Evolutionary conservation across 306 rosid species (phyloP).

Genomic region (Castanopsis chinensis): DNA sequence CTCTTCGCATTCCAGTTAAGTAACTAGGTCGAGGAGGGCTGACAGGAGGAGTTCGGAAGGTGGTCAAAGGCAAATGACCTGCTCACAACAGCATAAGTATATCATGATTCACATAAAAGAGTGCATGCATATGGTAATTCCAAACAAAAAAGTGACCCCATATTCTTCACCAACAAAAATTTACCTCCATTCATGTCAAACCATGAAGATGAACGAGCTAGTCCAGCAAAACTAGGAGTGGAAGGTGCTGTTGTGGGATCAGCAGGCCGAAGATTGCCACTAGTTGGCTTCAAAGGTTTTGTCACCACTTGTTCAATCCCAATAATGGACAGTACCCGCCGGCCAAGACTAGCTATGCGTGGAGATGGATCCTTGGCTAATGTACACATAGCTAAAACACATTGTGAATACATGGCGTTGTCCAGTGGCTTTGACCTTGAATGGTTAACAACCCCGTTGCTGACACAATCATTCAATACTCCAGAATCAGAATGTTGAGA

Average conservation of each 20-base stretch:
- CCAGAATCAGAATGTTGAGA: conserved; percentile 98
- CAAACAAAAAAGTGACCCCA: not conserved
- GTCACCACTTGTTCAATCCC: conserved; percentile 95
- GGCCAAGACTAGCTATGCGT: conserved; percentile 87
- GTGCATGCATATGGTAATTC: not conserved
- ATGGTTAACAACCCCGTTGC: conserved; percentile 76
- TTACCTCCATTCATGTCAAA: conserved; percentile 96
- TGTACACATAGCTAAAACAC: conserved; percentile 85
- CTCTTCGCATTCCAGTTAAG: conserved; percentile 90
- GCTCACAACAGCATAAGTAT: conserved; percentile 24
- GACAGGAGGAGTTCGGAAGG: conserved; percentile 98
- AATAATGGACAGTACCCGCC: conserved; percentile 80
- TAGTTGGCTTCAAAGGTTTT: conserved; percentile 55
- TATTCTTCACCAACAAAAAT: conserved; percentile 8
- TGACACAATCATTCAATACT: conserved; percentile 71
- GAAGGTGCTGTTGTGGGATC: conserved; percentile 45
- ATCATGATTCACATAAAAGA: not conserved
- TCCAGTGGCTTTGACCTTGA: conserved; percentile 65
- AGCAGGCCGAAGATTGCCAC: conserved; percentile 38
- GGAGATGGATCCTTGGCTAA: conserved; percentile 98
- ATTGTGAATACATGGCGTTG: conserved; percentile 67
- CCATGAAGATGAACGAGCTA: conserved; percentile 95
- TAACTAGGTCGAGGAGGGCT: conserved; percentile 93
- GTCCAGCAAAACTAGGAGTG: conserved; percentile 55
- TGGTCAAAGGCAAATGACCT: conserved; percentile 82